These are phyloP conservation scores for Pseudonitzschia delicatissima DNA, from an alignment of 108 stramenopile species.

Conservation along the genomic window DNA sequence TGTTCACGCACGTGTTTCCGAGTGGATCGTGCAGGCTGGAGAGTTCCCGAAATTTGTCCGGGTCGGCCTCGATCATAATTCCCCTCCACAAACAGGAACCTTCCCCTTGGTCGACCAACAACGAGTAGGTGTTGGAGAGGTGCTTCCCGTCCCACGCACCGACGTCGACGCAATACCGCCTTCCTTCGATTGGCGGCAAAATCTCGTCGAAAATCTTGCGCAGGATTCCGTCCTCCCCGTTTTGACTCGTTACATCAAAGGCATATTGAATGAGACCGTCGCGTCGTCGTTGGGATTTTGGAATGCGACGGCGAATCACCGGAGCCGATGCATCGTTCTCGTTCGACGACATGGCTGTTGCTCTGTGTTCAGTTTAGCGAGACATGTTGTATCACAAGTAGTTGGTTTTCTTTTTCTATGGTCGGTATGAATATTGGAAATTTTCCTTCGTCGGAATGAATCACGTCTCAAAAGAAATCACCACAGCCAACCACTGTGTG, in stretches of 20 bases:
- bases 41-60: conserved; percentile 44
- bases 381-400: no score
- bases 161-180: conserved; percentile 73
- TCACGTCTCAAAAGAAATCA: no score
- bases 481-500: no score
- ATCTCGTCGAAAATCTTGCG: conserved; percentile 42
- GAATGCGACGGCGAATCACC: conserved; percentile 34
- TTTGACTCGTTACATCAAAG: conserved; percentile 55
- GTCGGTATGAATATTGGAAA: no score
- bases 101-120: conserved; percentile 32
- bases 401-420: no score
- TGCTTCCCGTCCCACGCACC: conserved; percentile 88
- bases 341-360: no score
- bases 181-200: conserved; percentile 23
- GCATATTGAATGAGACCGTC: conserved; percentile 72
- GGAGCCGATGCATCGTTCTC: no score
- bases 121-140: conserved; percentile 68
- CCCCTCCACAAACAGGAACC: conserved; percentile 48
- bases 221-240: conserved; percentile 85
- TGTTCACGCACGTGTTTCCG: conserved; percentile 45
- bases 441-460: no score
- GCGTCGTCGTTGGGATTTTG: conserved; percentile 33
- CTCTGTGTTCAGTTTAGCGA: no score
- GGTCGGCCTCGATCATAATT: conserved; percentile 76
- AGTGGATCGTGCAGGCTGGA: conserved; percentile 43